Evolutionary conservation across 2,329 filamentous ascomycete genomes (phyloP).

Genomic region (Pyricularia sp.): DNA sequence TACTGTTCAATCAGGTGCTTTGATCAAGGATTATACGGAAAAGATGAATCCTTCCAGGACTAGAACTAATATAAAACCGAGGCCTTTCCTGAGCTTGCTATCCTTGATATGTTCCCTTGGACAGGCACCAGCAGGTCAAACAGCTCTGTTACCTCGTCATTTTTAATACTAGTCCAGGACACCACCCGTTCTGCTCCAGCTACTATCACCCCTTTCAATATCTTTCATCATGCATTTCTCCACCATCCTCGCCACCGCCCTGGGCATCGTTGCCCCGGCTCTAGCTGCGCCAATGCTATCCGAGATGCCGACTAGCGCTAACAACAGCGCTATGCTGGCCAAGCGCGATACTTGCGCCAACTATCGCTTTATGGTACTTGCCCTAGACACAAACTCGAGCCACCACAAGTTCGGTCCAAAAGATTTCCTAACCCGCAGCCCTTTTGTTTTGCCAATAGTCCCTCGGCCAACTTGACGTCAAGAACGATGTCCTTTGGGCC

Average conservation of each 20-base stretch:
- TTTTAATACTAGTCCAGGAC: not conserved
- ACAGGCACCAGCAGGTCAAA: not conserved
- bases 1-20: too few species aligned
- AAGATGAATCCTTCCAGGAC: not conserved
- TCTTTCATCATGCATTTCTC: not conserved
- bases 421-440: not conserved
- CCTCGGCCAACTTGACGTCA: not conserved
- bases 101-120: not conserved
- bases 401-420: not conserved
- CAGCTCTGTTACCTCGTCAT: not conserved
- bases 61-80: not conserved
- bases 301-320: not conserved
- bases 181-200: too few species aligned
- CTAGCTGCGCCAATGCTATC: not conserved
- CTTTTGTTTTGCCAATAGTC: not conserved
- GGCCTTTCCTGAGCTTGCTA: not conserved
- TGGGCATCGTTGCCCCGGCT: not conserved
- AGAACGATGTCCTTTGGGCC: not conserved
- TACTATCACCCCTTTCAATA: not conserved
- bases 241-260: not conserved
- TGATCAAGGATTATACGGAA: too few species aligned
- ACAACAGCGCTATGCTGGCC: not conserved
- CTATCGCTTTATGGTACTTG: not conserved
- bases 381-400: not conserved
- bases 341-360: not conserved